These are phyloP conservation scores for Serendipita sp. DNA, from an alignment of 768 basidiomycete species.

Conservation along the genomic window DNA sequence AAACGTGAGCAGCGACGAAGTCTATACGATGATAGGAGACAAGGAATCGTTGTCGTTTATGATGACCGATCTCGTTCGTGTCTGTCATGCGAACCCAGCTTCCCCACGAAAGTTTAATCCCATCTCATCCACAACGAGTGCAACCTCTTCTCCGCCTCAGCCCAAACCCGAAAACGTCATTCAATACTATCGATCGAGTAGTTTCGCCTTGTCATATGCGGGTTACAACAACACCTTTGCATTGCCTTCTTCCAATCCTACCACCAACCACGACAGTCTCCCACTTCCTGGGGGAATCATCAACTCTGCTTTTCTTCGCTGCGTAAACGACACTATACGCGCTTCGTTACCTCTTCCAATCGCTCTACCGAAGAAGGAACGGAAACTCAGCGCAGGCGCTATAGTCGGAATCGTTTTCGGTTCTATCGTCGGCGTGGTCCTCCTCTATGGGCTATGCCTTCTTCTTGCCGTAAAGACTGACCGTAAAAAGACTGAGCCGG, in stretches of 20 bases:
- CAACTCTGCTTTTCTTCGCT: background rate
- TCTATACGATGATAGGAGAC: constrained; percentile 7
- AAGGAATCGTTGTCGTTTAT: constrained; percentile 1
- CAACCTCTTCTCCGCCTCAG: background rate
- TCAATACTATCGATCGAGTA: constrained; percentile 10
- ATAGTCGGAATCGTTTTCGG: background rate
- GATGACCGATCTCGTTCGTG: constrained; percentile 4
- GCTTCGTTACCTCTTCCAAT: background rate
- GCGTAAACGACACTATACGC: background rate
- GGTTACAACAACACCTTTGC: constrained; percentile 11
- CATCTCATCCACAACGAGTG: background rate
- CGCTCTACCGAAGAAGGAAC: background rate
- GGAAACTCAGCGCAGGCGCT: background rate
- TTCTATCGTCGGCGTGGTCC: background rate
- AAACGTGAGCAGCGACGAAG: background rate
- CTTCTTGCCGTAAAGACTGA: no score
- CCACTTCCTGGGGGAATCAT: constrained; percentile 4
- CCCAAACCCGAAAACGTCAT: constrained; percentile 7
- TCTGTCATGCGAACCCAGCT: background rate
- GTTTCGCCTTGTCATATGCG: constrained; percentile 2
- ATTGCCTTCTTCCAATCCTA: background rate
- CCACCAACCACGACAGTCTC: background rate
- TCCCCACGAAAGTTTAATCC: background rate
- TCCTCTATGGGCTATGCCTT: no score
- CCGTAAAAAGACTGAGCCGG: no score